Evolutionary conservation across 2,329 filamentous ascomycete species (phyloP).

Genomic region (Incumbomyces lentus): DNA sequence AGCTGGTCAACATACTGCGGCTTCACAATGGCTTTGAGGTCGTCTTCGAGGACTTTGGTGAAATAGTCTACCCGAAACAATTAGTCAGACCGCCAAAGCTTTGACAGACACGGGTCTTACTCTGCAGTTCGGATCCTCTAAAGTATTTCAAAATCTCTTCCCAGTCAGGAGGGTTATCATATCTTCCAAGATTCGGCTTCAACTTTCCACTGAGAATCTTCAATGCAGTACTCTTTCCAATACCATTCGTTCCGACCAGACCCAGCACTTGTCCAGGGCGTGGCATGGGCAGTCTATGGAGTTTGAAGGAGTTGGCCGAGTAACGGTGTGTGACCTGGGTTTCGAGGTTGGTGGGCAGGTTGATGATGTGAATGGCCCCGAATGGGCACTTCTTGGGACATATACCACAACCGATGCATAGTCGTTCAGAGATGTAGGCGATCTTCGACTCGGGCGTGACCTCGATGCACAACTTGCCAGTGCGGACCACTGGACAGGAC

Average conservation of each 20-base stretch:
- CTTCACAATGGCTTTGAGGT: slow-evolving; percentile 96
- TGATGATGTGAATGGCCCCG: slow-evolving; percentile 98
- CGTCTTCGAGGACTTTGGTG: slow-evolving; percentile 92
- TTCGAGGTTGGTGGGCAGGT: slow-evolving; percentile 97
- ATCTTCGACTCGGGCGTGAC: slow-evolving; percentile 80
- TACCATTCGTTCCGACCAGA: slow-evolving; percentile 98
- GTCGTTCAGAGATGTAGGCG: slow-evolving; percentile 91
- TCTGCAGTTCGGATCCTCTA: slow-evolving; percentile 93
- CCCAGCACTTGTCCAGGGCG: slow-evolving; percentile 90
- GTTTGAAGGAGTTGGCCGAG: slow-evolving; percentile 99
- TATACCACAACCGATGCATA: slow-evolving; percentile 98
- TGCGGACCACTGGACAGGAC: slow-evolving; percentile 91
- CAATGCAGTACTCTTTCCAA: slow-evolving; percentile 98
- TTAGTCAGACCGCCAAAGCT: too few species aligned
- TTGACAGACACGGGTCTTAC: slow-evolving; percentile 41
- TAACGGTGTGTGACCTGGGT: slow-evolving; percentile 97
- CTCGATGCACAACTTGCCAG: slow-evolving; percentile 95
- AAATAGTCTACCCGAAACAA: slow-evolving; percentile 65
- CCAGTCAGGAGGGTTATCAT: slow-evolving; percentile 96
- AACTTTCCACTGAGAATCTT: slow-evolving; percentile 98
- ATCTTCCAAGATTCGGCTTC: slow-evolving; percentile 92
- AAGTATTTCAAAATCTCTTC: slow-evolving; percentile 98
- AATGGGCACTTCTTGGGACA: slow-evolving; percentile 99
- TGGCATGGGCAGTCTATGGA: slow-evolving; percentile 91
- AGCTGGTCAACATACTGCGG: slow-evolving; percentile 99